phyloP scores from a whole-genome alignment of 805 yeast genomes.

The Teunomyces aglyptinius region DNA sequence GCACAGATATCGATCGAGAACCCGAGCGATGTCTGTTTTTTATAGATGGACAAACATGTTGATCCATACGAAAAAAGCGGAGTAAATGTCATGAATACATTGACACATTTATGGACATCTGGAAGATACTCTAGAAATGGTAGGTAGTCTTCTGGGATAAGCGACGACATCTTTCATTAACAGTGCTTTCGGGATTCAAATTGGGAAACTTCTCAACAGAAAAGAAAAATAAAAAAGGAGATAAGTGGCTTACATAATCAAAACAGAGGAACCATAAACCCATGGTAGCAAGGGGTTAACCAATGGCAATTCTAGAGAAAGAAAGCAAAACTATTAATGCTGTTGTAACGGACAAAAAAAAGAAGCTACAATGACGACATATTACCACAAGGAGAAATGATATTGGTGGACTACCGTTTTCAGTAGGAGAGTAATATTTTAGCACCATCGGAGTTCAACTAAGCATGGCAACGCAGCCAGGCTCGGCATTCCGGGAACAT shows the following conservation, averaged over 20 bases:
- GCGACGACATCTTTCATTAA: conserved; percentile 7
- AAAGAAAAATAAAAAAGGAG: neutral
- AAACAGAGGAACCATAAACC: neutral
- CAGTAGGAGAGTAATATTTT: neutral
- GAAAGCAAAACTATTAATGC: neutral
- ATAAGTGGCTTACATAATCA: neutral
- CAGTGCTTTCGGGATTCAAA: neutral
- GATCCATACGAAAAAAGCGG: conserved; percentile 88
- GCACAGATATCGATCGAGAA: conserved; percentile 92
- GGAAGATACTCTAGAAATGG: conserved; percentile 26
- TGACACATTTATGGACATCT: conserved; percentile 52
- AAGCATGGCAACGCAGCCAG: neutral
- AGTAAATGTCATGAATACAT: conserved; percentile 70
- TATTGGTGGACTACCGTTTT: neutral
- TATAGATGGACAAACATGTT: conserved; percentile 67
- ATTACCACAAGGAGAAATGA: neutral
- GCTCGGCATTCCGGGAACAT: neutral
- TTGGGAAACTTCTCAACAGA: neutral
- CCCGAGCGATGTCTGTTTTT: conserved; percentile 66
- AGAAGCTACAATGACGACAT: neutral
- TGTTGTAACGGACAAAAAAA: neutral
- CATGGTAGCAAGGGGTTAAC: neutral
- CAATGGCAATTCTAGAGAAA: neutral
- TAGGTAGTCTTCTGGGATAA: conserved; percentile 19
- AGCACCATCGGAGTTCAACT: no score